phyloP scores from a whole-genome alignment of 2,329 filamentous ascomycete genomes.

The Leptographium wingfieldii region DNA sequence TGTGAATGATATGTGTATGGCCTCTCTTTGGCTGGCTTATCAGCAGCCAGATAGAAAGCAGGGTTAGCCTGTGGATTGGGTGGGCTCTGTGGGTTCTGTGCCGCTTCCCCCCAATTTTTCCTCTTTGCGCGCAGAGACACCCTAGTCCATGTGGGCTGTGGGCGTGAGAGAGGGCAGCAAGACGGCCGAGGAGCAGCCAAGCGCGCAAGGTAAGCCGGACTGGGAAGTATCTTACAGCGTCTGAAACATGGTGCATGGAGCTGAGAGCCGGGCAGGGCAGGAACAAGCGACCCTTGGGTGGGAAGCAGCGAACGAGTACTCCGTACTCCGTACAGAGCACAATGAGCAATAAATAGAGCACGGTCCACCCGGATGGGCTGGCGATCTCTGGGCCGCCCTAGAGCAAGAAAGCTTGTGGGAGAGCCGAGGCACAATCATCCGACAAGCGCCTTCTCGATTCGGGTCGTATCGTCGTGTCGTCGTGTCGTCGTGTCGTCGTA shows the following conservation, averaged over 20 bases:
- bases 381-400: background rate
- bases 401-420: background rate
- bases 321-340: background rate
- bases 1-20: background rate
- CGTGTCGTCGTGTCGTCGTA: too few species aligned
- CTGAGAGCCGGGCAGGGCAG: background rate
- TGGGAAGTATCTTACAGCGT: too few species aligned
- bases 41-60: background rate
- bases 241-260: too few species aligned
- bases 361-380: background rate
- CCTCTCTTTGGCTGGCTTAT: background rate
- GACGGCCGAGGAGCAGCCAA: background rate
- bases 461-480: too few species aligned
- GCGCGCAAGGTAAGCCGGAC: background rate
- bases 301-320: background rate
- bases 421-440: background rate
- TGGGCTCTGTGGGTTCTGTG: background rate
- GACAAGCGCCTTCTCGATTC: too few species aligned
- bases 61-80: background rate
- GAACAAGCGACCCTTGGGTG: background rate
- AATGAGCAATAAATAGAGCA: background rate
- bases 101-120: background rate
- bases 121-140: background rate
- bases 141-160: background rate
- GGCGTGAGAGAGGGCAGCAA: background rate